phyloP scores from a whole-genome alignment of 176 grass and related monocot species.

The Oryza brachyantha region DNA sequence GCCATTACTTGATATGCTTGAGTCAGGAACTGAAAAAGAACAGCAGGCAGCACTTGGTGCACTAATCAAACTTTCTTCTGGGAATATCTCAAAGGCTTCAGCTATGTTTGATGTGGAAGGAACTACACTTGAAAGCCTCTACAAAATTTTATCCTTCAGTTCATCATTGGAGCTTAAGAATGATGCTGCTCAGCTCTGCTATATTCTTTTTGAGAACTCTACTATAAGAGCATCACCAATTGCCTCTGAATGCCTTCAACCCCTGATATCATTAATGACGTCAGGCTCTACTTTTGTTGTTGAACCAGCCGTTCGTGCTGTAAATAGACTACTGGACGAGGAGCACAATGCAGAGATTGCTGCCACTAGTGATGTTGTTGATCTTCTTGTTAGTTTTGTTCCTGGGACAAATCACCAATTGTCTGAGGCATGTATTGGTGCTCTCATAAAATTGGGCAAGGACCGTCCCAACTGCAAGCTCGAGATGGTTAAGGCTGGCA shows the following conservation, averaged over 20 bases:
- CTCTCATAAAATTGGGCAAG: slow-evolving; percentile 95
- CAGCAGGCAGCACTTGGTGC: slow-evolving; percentile 79
- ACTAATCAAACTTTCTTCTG: slow-evolving; percentile 81
- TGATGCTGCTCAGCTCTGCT: slow-evolving; percentile 94
- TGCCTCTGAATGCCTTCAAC: slow-evolving; percentile 75
- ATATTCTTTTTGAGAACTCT: slow-evolving; percentile 87
- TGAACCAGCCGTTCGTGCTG: slow-evolving; percentile 72
- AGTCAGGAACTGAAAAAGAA: slow-evolving; percentile 92
- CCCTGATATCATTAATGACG: slow-evolving; percentile 75
- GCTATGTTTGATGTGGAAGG: slow-evolving; percentile 80
- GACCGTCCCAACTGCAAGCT: slow-evolving; percentile 92
- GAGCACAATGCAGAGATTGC: slow-evolving; percentile 85
- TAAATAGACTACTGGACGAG: slow-evolving; percentile 80
- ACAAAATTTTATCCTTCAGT: slow-evolving; percentile 78
- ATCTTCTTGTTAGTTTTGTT: slow-evolving; percentile 84
- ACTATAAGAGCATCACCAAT: slow-evolving; percentile 59
- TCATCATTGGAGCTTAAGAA: slow-evolving; percentile 78
- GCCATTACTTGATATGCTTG: slow-evolving; percentile 92
- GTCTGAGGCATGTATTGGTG: slow-evolving; percentile 67
- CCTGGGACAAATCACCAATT: slow-evolving; percentile 73
- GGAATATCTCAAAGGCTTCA: slow-evolving; percentile 71
- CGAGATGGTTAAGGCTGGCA: slow-evolving; percentile 95
- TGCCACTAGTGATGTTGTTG: slow-evolving; percentile 69
- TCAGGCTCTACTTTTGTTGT: slow-evolving; percentile 60
- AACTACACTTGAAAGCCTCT: slow-evolving; percentile 80